Base-by-base conservation (phyloP, 768 basidiomycete species). In the Antrodiella citrinella region DNA sequence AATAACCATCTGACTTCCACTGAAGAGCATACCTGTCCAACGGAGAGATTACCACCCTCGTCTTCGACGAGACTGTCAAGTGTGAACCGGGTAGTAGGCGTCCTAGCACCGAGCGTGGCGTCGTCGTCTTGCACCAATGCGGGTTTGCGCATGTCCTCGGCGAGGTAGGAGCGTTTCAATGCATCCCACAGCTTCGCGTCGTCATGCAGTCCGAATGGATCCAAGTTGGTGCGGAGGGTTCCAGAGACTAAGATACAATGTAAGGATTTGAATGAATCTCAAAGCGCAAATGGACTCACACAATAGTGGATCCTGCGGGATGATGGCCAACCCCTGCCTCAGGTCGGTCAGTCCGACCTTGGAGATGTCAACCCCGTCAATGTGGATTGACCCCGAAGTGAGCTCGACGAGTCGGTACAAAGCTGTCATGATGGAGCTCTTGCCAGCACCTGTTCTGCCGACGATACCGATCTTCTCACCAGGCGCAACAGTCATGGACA, bases 391-490 rank as follows among this genome's bases (percentile, higher is more conserved):
- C 18, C 93, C 92, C 7, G 80, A 78, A 0, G 75, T 67, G 19
- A 87, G 70, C 58, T 97, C 94, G 18, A 93, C 88, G 25, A 96
- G 70, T 19, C 91, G 81, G 67, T 84, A 94, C 0, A 96, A 71
- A 3, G 89, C 84, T 58, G 84, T 84, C 86, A 95, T 87, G 51
- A 97, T 85, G 1, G 87, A 87, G 15, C 85, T 87, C 67, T 95
- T 91, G 35, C 91, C 91, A 0, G 91, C 91, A 45, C 91, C 91
- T 15, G 91, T 92, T 5, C 68, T 66, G 20, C 91, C 91, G 44
- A 95, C 87, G 47, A 95, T 87, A 23, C 93, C 93, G 55, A 98
- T 82, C 69, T 95, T 94, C 69, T 97, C 93, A 3, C 87, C 86
- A 0, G 79, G 78, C 0, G 68, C 63, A 22, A 96, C 72, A 23